Evolutionary conservation across 2,329 filamentous ascomycete genomes (phyloP).

Genomic region (Magnaporthales sp.): DNA sequence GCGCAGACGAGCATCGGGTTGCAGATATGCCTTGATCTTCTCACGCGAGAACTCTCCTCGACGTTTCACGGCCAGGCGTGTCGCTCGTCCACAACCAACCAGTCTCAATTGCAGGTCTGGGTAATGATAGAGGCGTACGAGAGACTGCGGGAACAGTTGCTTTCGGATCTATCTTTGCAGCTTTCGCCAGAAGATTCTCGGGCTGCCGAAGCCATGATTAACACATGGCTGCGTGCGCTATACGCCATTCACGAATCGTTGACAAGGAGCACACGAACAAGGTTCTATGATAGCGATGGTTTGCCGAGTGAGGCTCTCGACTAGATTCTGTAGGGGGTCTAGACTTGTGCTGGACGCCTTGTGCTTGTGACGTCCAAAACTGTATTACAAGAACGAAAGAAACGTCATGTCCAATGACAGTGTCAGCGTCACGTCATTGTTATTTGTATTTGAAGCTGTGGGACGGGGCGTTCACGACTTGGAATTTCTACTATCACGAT

Average conservation of each 20-base stretch:
- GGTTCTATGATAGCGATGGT: not conserved
- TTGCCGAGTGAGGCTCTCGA: constrained; percentile 4
- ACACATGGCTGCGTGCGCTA: constrained; percentile 41
- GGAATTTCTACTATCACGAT: not conserved
- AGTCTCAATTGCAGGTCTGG: constrained; percentile 41
- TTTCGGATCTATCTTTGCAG: constrained; percentile 13
- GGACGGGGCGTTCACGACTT: not conserved
- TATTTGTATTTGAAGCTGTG: not conserved
- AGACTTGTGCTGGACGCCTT: not conserved
- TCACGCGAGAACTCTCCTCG: constrained; percentile 39
- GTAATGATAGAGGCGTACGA: constrained; percentile 53
- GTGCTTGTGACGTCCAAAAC: not conserved
- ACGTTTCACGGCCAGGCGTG: constrained; percentile 19
- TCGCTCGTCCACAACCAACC: constrained; percentile 16
- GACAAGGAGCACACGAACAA: constrained; percentile 11
- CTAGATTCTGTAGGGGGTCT: constrained; percentile 1
- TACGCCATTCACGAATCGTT: constrained; percentile 35
- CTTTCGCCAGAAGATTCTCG: constrained; percentile 18
- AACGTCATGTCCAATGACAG: not conserved
- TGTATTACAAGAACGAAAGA: not conserved
- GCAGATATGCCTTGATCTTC: constrained; percentile 41
- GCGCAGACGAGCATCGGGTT: constrained; percentile 30
- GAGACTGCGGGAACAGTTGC: constrained; percentile 36
- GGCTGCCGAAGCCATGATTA: constrained; percentile 33
- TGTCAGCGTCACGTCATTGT: not conserved